Conservation (phyloP, 2,329 filamentous ascomycete genomes). For the Colletotrichum sp. region DNA sequence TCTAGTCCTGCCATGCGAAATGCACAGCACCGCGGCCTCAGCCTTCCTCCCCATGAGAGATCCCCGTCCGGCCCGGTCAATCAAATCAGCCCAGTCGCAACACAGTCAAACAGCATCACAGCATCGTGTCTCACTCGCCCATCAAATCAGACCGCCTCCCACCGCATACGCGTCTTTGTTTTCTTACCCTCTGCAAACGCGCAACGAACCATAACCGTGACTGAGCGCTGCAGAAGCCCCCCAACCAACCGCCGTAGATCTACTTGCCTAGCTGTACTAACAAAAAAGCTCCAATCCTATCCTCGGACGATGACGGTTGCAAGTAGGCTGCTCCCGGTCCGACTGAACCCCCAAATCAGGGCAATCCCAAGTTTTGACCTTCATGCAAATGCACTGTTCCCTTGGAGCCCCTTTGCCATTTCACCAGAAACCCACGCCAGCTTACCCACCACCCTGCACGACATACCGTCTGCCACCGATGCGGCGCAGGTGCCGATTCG, state of each 20-base stretch:
- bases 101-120: background rate
- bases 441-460: background rate
- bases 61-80: background rate
- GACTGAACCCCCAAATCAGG: background rate
- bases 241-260: background rate
- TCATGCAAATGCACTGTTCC: constrained; percentile 18
- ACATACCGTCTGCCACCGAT: background rate
- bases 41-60: background rate
- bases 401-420: background rate
- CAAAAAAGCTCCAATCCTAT: background rate
- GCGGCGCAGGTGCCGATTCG: background rate
- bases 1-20: background rate
- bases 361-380: constrained; percentile 12
- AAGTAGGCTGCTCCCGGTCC: constrained; percentile 4
- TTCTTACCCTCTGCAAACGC: background rate
- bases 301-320: constrained; percentile 3
- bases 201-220: background rate
- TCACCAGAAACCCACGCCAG: background rate
- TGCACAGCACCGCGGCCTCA: background rate
- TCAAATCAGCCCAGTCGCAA: background rate
- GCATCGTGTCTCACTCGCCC: background rate
- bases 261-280: background rate
- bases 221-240: background rate
- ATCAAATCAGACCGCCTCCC: background rate
- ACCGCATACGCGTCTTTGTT: background rate